Evolutionary conservation across 2,329 filamentous ascomycete species (phyloP).

Genomic region (Aspergillus sp.): DNA sequence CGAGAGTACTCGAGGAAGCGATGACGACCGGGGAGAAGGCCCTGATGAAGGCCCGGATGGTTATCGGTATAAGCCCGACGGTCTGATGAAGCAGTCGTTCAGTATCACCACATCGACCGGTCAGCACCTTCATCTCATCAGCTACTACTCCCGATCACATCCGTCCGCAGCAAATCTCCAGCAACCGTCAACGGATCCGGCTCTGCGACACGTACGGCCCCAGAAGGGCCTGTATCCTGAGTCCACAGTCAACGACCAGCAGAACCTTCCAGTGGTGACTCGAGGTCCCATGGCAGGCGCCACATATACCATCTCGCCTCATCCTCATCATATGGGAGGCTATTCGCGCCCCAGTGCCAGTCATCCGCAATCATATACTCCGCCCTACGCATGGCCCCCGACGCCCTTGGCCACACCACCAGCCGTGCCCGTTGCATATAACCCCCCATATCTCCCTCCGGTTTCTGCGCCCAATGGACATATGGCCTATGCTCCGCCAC

Average conservation of each 20-base stretch:
- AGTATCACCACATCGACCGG: slow-evolving; percentile 89
- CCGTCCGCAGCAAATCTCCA: slow-evolving; percentile 63
- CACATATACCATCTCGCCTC: slow-evolving; percentile 45
- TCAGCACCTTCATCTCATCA: slow-evolving; percentile 94
- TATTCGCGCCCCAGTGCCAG: slow-evolving; percentile 41
- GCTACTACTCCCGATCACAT: slow-evolving; percentile 82
- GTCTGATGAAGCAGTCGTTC: slow-evolving; percentile 98
- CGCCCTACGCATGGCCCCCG: slow-evolving; percentile 38
- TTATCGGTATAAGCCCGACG: slow-evolving; percentile 91
- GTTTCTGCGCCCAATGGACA: slow-evolving; percentile 23
- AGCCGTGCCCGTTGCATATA: slow-evolving; percentile 29
- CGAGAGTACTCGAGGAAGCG: slow-evolving; percentile 70
- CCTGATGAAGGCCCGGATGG: slow-evolving; percentile 71
- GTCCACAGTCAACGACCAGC: slow-evolving; percentile 79
- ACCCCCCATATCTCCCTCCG: slow-evolving; percentile 30
- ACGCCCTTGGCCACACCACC: slow-evolving; percentile 39
- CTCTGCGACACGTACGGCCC: slow-evolving; percentile 72
- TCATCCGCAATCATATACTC: slow-evolving; percentile 33
- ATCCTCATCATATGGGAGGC: slow-evolving; percentile 46
- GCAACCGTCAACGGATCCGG: slow-evolving; percentile 73
- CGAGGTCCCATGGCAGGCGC: slow-evolving; percentile 59
- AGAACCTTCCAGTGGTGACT: slow-evolving; percentile 71
- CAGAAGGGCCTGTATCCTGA: slow-evolving; percentile 96
- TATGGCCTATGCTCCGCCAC: slow-evolving; percentile 25
- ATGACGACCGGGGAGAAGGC: slow-evolving; percentile 66